Evolutionary conservation across 139 green algal species (phyloP).

Genomic region (Diplosphaera chodatii): DNA sequence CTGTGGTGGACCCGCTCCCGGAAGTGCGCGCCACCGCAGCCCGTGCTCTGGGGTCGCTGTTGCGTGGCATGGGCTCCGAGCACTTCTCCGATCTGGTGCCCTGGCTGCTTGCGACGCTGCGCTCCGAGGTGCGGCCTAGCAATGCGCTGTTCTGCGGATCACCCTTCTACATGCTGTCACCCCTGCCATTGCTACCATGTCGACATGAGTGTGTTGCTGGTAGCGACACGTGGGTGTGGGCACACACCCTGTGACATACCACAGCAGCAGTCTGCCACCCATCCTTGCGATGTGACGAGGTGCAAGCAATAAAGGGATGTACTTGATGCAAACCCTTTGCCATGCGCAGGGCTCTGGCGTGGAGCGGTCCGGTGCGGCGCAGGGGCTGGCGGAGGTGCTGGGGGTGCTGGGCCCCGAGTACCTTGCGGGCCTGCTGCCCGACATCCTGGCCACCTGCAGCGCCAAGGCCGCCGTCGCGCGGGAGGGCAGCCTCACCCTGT

Average conservation of each 20-base stretch:
- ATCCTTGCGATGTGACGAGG: no score
- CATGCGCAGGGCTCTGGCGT: slow-evolving; percentile 33
- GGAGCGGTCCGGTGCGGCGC: slow-evolving; percentile 59
- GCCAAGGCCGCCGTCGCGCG: slow-evolving; percentile 46
- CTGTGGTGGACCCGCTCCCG: slow-evolving; percentile 88
- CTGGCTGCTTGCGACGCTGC: slow-evolving; percentile 80
- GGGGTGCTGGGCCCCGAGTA: slow-evolving; percentile 68
- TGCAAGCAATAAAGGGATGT: no score
- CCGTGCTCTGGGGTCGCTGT: slow-evolving; percentile 73
- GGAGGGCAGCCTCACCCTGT: slow-evolving; percentile 89
- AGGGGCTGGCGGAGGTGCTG: slow-evolving; percentile 87
- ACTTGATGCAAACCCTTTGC: no score
- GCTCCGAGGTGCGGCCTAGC: slow-evolving; percentile 37
- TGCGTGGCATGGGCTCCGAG: slow-evolving; percentile 73
- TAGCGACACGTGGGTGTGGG: no score
- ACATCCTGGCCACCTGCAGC: slow-evolving; percentile 63
- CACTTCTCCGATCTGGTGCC: slow-evolving; percentile 68
- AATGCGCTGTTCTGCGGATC: no score
- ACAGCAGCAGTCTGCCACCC: no score
- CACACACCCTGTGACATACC: no score
- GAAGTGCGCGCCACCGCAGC: slow-evolving; percentile 79
- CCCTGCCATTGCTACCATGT: no score
- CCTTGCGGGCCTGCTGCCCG: slow-evolving; percentile 78
- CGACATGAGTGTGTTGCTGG: no score
- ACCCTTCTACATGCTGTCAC: no score